Conservation (phyloP, 2,329 filamentous ascomycete genomes). For the Whalleya microplaca region DNA sequence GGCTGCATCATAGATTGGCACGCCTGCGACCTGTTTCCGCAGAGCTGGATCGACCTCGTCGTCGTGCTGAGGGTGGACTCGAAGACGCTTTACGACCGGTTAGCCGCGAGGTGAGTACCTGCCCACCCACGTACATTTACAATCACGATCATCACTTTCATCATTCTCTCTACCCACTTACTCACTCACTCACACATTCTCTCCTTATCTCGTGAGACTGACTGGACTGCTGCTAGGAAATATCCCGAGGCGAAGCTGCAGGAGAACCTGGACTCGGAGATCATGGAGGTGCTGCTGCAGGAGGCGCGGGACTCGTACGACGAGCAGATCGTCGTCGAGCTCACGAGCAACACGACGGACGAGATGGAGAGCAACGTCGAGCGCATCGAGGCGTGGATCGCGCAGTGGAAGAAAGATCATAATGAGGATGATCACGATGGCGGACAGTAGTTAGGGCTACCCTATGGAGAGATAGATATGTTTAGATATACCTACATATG, state of each 20-base stretch:
- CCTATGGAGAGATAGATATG: background rate
- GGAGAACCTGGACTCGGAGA: slow-evolving; percentile 95
- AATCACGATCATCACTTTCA: too few species aligned
- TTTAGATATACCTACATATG: background rate
- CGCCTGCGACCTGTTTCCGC: slow-evolving; percentile 92
- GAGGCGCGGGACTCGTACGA: slow-evolving; percentile 89
- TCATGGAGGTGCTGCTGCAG: slow-evolving; percentile 92
- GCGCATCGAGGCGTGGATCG: slow-evolving; percentile 79
- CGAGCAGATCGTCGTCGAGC: slow-evolving; percentile 84
- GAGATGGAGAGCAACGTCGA: slow-evolving; percentile 91
- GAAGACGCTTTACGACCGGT: slow-evolving; percentile 79
- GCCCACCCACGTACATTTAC: too few species aligned
- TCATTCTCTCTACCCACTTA: background rate
- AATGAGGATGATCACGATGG: slow-evolving; percentile 30
- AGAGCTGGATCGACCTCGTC: slow-evolving; percentile 92
- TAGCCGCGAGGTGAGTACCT: slow-evolving; percentile 66
- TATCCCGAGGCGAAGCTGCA: slow-evolving; percentile 88
- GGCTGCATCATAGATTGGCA: slow-evolving; percentile 98
- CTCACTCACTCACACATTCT: background rate
- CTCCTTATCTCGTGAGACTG: background rate
- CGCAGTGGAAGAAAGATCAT: slow-evolving; percentile 77
- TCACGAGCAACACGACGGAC: slow-evolving; percentile 78
- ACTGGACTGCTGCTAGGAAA: slow-evolving; percentile 52
- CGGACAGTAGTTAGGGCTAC: background rate
- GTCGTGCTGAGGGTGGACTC: slow-evolving; percentile 87